A percentile compares a stretch with the other conserved stretches of the same genome.
Conservation (phyloP, 805 yeast genomes). For the Candida coquimbonensis region DNA sequence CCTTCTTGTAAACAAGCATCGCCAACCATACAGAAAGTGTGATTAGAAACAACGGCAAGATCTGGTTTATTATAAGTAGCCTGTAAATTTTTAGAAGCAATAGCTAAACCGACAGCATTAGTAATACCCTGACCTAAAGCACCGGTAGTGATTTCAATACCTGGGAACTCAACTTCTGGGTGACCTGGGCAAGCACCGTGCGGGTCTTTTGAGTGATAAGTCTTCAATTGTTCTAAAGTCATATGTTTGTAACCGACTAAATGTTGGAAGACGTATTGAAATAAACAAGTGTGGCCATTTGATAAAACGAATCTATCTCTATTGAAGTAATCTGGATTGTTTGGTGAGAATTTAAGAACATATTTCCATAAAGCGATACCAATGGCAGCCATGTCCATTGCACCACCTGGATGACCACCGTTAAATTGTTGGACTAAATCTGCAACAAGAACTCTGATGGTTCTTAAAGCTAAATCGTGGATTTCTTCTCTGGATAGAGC, state of each 20-base stretch:
- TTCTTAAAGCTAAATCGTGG: conserved; percentile 71
- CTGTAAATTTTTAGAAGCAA: conserved; percentile 87
- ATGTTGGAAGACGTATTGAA: conserved; percentile 78
- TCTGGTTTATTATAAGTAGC: conserved; percentile 91
- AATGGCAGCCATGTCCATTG: conserved; percentile 94
- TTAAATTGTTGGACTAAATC: conserved; percentile 85
- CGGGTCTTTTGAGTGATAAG: conserved; percentile 84
- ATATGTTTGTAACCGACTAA: conserved; percentile 71
- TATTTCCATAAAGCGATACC: conserved; percentile 82
- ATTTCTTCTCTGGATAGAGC: conserved; percentile 22
- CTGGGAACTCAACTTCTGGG: conserved; percentile 89
- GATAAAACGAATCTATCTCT: conserved; percentile 93
- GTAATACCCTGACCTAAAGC: conserved; percentile 98
- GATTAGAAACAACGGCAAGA: conserved; percentile 61
- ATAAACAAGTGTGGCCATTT: conserved; percentile 94
- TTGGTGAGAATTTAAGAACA: conserved; percentile 74
- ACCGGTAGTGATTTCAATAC: conserved; percentile 97
- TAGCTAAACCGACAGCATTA: conserved; percentile 94
- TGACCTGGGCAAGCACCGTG: conserved; percentile 81
- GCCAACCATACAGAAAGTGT: conserved; percentile 79
- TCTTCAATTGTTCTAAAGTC: conserved; percentile 78
- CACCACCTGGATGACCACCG: conserved; percentile 99
- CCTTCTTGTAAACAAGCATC: conserved; percentile 99
- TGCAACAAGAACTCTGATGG: conserved; percentile 83
- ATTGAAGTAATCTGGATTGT: conserved; percentile 87